These are phyloP conservation scores for Phaeosphaeriaceae sp. DNA, from an alignment of 2,329 filamentous ascomycete genomes.

Conservation along the genomic window DNA sequence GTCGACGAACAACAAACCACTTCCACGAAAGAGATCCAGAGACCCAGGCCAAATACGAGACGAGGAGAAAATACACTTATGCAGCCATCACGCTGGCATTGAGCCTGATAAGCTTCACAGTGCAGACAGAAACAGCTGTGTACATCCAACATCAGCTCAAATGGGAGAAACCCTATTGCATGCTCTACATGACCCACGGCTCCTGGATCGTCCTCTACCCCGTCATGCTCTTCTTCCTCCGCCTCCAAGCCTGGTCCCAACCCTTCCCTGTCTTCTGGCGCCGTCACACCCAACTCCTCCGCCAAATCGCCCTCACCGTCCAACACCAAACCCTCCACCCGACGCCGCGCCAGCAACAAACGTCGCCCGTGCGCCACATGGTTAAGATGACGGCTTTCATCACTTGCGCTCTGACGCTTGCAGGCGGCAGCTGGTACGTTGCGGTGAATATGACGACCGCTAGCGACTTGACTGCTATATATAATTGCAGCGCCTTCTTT, in stretches of 20 bases:
- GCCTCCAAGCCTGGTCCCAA: slow-evolving; percentile 76
- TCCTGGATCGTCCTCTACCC: slow-evolving; percentile 94
- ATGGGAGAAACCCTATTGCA: slow-evolving; percentile 99
- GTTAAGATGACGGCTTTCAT: slow-evolving; percentile 79
- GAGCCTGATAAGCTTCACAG: slow-evolving; percentile 84
- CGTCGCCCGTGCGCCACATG: slow-evolving; percentile 73
- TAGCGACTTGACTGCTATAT: slow-evolving; percentile 94
- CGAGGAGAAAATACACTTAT: slow-evolving; percentile 83
- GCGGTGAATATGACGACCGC: slow-evolving; percentile 93
- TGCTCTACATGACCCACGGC: slow-evolving; percentile 93
- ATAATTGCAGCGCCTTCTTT: slow-evolving; percentile 99
- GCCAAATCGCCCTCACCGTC: slow-evolving; percentile 81
- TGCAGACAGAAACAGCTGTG: slow-evolving; percentile 94
- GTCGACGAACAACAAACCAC: slow-evolving; percentile 62
- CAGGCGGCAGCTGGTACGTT: slow-evolving; percentile 93
- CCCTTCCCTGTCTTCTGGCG: slow-evolving; percentile 90
- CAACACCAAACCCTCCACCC: slow-evolving; percentile 77
- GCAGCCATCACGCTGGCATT: slow-evolving; percentile 82
- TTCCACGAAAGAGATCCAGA: slow-evolving; percentile 82
- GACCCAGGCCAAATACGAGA: slow-evolving; percentile 66
- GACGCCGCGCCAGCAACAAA: slow-evolving; percentile 53
- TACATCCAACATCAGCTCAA: slow-evolving; percentile 91
- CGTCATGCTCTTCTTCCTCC: slow-evolving; percentile 77
- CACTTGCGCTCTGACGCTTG: slow-evolving; percentile 84
- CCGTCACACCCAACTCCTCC: slow-evolving; percentile 67